A percentile compares a stretch with the other conserved stretches of the same genome.
Conservation (phyloP, 2,329 filamentous ascomycete species). For the Colletotrichum sublineola region DNA sequence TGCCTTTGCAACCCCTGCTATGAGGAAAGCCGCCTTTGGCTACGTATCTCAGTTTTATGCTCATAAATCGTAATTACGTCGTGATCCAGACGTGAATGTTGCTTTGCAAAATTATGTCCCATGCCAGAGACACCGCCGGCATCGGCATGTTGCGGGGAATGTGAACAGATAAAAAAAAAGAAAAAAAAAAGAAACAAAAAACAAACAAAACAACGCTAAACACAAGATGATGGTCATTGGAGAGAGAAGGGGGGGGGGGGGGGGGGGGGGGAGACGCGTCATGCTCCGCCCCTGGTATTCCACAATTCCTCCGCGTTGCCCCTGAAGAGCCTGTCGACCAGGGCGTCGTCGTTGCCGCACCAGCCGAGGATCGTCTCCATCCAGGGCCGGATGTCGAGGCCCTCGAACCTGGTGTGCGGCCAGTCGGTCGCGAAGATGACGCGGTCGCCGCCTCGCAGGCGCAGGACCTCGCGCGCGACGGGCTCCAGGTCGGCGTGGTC, state of each 20-base stretch:
- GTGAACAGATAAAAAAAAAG: background rate
- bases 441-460: constrained; percentile 55
- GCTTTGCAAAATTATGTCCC: background rate
- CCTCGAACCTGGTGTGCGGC: constrained; percentile 74
- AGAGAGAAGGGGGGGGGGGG: no score
- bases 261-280: background rate
- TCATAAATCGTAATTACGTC: constrained; percentile 32
- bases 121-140: no score
- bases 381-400: constrained; percentile 67
- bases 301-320: constrained; percentile 67
- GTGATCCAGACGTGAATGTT: constrained; percentile 7
- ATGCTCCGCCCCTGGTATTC: constrained; percentile 37
- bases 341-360: constrained; percentile 59
- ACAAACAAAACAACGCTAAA: background rate
- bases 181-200: background rate
- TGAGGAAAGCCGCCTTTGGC: background rate
- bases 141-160: no score
- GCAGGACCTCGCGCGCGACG: constrained; percentile 63
- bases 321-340: constrained; percentile 66
- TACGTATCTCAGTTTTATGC: background rate
- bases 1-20: background rate
- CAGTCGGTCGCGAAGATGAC: constrained; percentile 73
- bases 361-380: constrained; percentile 66
- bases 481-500: constrained; percentile 60
- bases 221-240: background rate